A percentile compares a stretch with the other conserved stretches of the same genome.
These are phyloP conservation scores for Jamesozyma jinghongensis DNA, from an alignment of 805 yeast species.

Conservation along the genomic window DNA sequence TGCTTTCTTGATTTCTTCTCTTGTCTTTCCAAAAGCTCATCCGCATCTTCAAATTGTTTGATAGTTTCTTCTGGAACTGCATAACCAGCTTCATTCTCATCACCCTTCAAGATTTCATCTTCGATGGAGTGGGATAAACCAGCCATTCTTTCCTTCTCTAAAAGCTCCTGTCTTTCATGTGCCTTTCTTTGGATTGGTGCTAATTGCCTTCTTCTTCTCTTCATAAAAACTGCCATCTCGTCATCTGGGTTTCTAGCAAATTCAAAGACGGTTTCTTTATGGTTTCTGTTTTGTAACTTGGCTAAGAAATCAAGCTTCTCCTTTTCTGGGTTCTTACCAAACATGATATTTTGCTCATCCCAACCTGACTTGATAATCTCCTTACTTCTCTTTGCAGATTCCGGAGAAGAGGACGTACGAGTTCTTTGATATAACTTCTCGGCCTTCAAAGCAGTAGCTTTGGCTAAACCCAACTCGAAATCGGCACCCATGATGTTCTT, in stretches of 20 bases:
- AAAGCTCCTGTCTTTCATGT: conserved; percentile 53
- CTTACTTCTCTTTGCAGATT: conserved; percentile 77
- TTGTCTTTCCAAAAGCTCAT: conserved; percentile 26
- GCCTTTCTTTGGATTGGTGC: conserved; percentile 83
- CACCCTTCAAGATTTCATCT: conserved; percentile 57
- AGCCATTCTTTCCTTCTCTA: conserved; percentile 65
- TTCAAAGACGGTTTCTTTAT: conserved; percentile 91
- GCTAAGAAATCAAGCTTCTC: conserved; percentile 68
- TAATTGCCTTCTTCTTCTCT: conserved; percentile 72
- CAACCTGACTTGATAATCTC: conserved; percentile 69
- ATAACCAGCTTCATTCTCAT: conserved; percentile 41
- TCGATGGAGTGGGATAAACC: conserved; percentile 67
- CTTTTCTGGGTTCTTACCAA: conserved; percentile 65
- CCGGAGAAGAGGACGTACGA: conserved; percentile 75
- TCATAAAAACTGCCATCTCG: conserved; percentile 73
- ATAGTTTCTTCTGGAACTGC: conserved; percentile 35
- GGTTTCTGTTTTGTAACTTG: conserved; percentile 55
- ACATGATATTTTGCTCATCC: conserved; percentile 79
- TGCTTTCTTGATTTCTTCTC: conserved; percentile 14
- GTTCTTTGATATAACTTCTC: conserved; percentile 82
- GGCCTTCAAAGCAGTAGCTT: conserved; percentile 72
- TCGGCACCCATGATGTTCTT: conserved; percentile 50
- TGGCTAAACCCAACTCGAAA: conserved; percentile 57
- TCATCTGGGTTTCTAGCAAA: conserved; percentile 60
- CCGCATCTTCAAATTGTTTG: conserved; percentile 35